Evolutionary conservation across 2,329 filamentous ascomycete species (phyloP).

Genomic region (Cladosporium sp.): DNA sequence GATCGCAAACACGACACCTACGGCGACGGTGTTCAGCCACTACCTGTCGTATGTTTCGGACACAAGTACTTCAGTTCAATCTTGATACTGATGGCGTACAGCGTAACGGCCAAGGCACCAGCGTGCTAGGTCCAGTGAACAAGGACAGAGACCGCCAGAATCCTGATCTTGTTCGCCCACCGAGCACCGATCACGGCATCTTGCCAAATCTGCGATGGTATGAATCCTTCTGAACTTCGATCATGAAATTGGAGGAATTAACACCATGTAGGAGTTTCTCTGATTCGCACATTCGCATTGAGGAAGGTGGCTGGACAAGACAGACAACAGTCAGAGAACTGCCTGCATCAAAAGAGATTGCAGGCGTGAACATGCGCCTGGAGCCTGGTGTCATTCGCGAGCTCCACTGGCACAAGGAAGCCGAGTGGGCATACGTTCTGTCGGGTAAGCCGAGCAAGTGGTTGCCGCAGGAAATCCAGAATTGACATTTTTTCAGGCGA

Average conservation of each 20-base stretch:
- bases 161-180: conserved; percentile 67
- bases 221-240: background rate
- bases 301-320: conserved; percentile 74
- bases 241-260: no score
- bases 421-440: conserved; percentile 73
- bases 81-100: conserved; percentile 11
- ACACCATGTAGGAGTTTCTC: conserved; percentile 35
- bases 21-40: conserved; percentile 57
- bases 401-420: conserved; percentile 77
- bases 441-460: background rate
- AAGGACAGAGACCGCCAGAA: conserved; percentile 63
- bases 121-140: conserved; percentile 68
- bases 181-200: conserved; percentile 67
- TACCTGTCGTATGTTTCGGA: conserved; percentile 46
- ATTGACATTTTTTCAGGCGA: conserved; percentile 42
- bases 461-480: background rate
- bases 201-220: conserved; percentile 68
- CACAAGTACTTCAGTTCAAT: background rate
- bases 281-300: conserved; percentile 44
- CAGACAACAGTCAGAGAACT: conserved; percentile 67
- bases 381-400: conserved; percentile 70
- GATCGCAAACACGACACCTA: conserved; percentile 61
- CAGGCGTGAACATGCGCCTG: conserved; percentile 74
- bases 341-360: conserved; percentile 63
- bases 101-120: conserved; percentile 50